Conservation (phyloP, 2,329 filamentous ascomycete genomes). For the Alternaria viburni region DNA sequence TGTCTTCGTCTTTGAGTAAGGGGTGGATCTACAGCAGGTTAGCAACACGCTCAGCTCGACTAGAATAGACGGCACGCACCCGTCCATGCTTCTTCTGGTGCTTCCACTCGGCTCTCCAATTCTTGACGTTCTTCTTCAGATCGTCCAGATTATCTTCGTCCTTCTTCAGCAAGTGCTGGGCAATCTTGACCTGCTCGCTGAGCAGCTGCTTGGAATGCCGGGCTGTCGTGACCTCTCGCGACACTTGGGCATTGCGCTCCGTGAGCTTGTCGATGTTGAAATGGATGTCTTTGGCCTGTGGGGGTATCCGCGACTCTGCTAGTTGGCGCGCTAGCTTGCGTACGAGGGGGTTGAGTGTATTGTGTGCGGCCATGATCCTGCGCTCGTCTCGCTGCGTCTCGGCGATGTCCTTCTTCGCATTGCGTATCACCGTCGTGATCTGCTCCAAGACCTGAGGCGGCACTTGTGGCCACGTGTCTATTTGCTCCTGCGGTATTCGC, state of each 20-base stretch:
- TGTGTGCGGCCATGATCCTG: constrained; percentile 60
- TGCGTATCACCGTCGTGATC: constrained; percentile 62
- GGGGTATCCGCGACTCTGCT: constrained; percentile 69
- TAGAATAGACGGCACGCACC: constrained; percentile 22
- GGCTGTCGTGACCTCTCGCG: constrained; percentile 64
- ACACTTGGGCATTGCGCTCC: constrained; percentile 57
- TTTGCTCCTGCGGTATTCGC: constrained; percentile 45
- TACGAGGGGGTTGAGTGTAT: constrained; percentile 62
- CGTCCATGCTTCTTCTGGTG: constrained; percentile 39
- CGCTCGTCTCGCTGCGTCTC: constrained; percentile 58
- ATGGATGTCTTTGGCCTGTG: constrained; percentile 57
- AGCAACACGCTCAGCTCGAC: constrained; percentile 16
- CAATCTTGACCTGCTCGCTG: constrained; percentile 62
- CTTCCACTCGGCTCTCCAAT: constrained; percentile 41
- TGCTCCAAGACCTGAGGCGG: constrained; percentile 61
- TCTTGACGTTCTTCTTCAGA: constrained; percentile 38
- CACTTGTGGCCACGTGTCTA: constrained; percentile 61
- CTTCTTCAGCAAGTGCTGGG: constrained; percentile 52
- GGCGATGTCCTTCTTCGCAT: constrained; percentile 68
- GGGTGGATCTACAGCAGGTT: constrained; percentile 43
- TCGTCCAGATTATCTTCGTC: constrained; percentile 37
- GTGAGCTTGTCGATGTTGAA: constrained; percentile 71
- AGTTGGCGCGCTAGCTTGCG: constrained; percentile 65
- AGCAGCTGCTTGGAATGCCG: constrained; percentile 69
- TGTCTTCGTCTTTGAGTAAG: constrained; percentile 30